phyloP scores from a whole-genome alignment of 106 monocot species.

The Amphibolis antarctica region DNA sequence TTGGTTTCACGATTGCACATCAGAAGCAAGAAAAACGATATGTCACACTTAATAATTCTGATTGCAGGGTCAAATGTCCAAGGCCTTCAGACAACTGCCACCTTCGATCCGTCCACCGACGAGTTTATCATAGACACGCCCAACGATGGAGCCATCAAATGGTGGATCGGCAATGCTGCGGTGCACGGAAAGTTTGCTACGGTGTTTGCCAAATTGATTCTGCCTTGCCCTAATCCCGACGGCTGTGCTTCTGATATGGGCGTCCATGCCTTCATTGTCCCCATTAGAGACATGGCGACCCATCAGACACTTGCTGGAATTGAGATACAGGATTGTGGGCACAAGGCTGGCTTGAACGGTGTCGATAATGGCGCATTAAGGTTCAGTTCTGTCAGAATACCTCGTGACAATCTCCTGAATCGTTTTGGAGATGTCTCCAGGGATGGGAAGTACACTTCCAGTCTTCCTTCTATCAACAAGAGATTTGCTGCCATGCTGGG shows the following conservation, averaged over 20 bases:
- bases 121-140: conserved; percentile 88
- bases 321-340: conserved; percentile 93
- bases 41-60: not conserved
- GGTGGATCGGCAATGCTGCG: conserved; percentile 99
- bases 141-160: conserved; percentile 95
- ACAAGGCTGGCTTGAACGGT: conserved; percentile 92
- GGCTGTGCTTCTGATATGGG: conserved; percentile 67
- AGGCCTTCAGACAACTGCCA: conserved; percentile 90
- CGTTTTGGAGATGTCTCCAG: conserved; percentile 81
- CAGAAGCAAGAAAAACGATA: not conserved
- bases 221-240: conserved; percentile 44
- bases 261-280: conserved; percentile 92
- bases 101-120: conserved; percentile 76
- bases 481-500: conserved; percentile 90
- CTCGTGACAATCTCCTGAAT: conserved; percentile 83
- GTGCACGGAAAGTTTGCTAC: conserved; percentile 92
- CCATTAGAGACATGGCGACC: conserved; percentile 71
- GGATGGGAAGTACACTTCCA: conserved; percentile 73
- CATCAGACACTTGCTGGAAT: conserved; percentile 61
- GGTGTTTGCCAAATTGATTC: conserved; percentile 70
- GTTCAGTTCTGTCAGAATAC: conserved; percentile 65
- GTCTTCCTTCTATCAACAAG: conserved; percentile 55
- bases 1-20: too few species aligned
- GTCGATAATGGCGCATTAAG: conserved; percentile 91
- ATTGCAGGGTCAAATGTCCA: conserved; percentile 83